Evolutionary conservation across 139 green algal species (phyloP).

Genomic region (Closterium sp.): DNA sequence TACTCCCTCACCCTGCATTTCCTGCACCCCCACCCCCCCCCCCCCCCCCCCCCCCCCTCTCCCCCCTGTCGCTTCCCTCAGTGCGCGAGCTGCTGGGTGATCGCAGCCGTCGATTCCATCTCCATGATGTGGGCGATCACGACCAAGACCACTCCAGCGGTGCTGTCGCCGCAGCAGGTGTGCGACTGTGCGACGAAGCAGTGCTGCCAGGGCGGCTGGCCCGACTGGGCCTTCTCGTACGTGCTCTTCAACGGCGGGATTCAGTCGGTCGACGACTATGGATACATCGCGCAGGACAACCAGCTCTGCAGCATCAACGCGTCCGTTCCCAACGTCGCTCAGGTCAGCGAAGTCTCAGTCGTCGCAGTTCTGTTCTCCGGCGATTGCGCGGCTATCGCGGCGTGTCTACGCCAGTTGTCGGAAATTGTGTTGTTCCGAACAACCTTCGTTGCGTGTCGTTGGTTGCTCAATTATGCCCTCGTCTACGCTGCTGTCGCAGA

Average conservation of each 20-base stretch:
- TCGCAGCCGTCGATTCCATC: conserved; percentile 81
- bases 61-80: too few species aligned
- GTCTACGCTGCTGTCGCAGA: conserved; percentile 38
- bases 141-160: conserved; percentile 56
- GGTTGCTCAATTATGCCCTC: neutral
- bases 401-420: neutral
- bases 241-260: conserved; percentile 85
- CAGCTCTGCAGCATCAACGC: neutral
- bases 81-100: conserved; percentile 93
- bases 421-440: too few species aligned
- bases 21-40: too few species aligned
- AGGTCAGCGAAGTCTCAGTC: neutral
- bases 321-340: neutral
- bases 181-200: conserved; percentile 22
- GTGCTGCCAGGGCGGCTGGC: conserved; percentile 86
- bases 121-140: conserved; percentile 85
- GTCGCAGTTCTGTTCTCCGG: too few species aligned
- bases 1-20: too few species aligned
- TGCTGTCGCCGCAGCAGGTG: conserved; percentile 31
- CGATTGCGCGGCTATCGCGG: too few species aligned
- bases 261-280: conserved; percentile 85
- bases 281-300: conserved; percentile 67
- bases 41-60: too few species aligned
- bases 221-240: conserved; percentile 90
- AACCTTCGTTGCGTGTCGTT: too few species aligned